Evolutionary conservation across 2,329 filamentous ascomycete genomes (phyloP).

Genomic region (Penicillium olsonii): DNA sequence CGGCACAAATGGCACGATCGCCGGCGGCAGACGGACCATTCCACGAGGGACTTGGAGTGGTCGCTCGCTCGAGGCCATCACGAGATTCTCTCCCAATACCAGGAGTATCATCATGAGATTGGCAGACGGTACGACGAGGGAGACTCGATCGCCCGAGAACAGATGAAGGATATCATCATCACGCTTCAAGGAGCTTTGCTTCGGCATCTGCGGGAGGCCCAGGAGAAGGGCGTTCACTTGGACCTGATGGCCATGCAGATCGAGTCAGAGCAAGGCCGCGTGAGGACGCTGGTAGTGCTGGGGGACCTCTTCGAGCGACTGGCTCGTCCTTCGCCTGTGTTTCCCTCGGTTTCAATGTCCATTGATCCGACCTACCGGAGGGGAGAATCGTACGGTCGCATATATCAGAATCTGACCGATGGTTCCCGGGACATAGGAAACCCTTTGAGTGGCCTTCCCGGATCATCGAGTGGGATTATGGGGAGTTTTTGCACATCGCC

Average conservation of each 20-base stretch:
- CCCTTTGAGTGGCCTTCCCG: not conserved
- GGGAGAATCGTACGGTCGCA: not conserved
- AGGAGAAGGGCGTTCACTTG: conserved; percentile 31
- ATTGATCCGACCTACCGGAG: conserved; percentile 1
- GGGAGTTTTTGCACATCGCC: not conserved
- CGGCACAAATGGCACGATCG: conserved; percentile 25
- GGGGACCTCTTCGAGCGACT: conserved; percentile 36
- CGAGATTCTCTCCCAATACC: conserved; percentile 41
- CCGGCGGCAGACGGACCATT: conserved; percentile 17
- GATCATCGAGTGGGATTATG: not conserved
- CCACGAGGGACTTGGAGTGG: conserved; percentile 32
- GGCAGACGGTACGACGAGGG: conserved; percentile 38
- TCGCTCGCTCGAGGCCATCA: conserved; percentile 38
- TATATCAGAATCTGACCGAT: not conserved
- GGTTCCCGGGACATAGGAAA: not conserved
- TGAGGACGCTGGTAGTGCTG: conserved; percentile 38
- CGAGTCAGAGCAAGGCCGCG: conserved; percentile 40
- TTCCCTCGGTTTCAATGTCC: conserved; percentile 2
- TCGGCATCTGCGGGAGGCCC: conserved; percentile 33
- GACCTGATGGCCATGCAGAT: conserved; percentile 35
- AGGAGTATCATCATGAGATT: conserved; percentile 34
- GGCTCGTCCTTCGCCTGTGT: not conserved
- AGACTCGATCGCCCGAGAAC: conserved; percentile 39
- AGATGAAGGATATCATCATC: conserved; percentile 43
- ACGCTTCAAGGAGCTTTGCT: conserved; percentile 39